phyloP scores from a whole-genome alignment of 441 rosid genomes.

The Mallotus repandus region DNA sequence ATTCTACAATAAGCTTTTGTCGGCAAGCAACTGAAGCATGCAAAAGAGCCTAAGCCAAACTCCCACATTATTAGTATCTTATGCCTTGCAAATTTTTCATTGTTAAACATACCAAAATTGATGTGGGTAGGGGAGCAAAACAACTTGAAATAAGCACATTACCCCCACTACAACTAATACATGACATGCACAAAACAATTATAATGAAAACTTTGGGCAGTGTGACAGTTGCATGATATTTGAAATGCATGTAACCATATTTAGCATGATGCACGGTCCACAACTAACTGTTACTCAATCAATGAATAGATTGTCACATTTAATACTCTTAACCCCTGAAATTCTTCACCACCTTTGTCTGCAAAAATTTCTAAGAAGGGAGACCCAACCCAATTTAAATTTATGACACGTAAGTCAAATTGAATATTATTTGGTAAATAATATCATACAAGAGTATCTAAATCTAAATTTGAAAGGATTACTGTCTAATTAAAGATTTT shows the following conservation, averaged over 20 bases:
- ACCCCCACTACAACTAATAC: neutral
- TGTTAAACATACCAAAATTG: neutral
- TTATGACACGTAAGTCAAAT: neutral
- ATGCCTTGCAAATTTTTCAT: slow-evolving; percentile 7
- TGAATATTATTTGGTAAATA: neutral
- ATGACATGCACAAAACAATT: neutral
- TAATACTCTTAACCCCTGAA: neutral
- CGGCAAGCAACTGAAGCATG: slow-evolving; percentile 75
- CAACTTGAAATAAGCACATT: neutral
- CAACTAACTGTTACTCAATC: neutral
- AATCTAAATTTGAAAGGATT: neutral
- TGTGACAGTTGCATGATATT: neutral
- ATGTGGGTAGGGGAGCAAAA: neutral
- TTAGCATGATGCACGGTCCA: neutral
- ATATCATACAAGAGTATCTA: neutral
- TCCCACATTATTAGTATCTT: slow-evolving; percentile 13
- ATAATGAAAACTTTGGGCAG: neutral
- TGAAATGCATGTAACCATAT: neutral
- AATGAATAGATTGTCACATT: neutral
- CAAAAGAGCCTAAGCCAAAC: slow-evolving; percentile 60
- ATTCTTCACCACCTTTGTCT: neutral
- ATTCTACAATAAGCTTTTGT: slow-evolving; percentile 61
- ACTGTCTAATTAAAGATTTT: neutral
- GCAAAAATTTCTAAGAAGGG: neutral
- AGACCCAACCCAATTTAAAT: neutral